Evolutionary conservation across 805 yeast species (phyloP).

Genomic region (Wickerhamiella qilinensis): DNA sequence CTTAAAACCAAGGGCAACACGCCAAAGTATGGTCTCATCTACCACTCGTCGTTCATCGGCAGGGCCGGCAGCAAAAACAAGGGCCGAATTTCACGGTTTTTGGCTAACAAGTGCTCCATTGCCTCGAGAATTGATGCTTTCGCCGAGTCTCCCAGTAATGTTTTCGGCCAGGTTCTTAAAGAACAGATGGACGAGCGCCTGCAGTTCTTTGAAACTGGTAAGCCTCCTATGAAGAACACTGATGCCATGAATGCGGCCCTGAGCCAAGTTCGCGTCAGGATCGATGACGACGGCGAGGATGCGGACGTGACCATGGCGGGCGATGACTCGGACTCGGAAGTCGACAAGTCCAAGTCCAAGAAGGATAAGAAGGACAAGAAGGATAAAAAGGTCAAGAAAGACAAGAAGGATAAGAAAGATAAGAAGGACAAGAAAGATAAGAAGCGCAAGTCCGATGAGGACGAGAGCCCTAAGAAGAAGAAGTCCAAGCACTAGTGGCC

Average conservation of each 20-base stretch:
- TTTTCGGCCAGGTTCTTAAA: slow-evolving; percentile 82
- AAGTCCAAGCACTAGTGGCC: slow-evolving; percentile 4
- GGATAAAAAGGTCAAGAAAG: slow-evolving; percentile 12
- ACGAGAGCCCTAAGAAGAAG: slow-evolving; percentile 5
- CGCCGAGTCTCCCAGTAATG: slow-evolving; percentile 92
- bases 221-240: slow-evolving; percentile 88
- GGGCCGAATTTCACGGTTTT: slow-evolving; percentile 97
- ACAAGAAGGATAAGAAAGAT: slow-evolving; percentile 11
- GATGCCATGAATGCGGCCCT: slow-evolving; percentile 90
- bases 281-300: slow-evolving; percentile 23
- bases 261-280: slow-evolving; percentile 35
- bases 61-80: slow-evolving; percentile 96
- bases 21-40: slow-evolving; percentile 92
- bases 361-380: slow-evolving; percentile 7
- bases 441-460: slow-evolving; percentile 11
- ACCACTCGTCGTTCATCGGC: slow-evolving; percentile 94
- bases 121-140: slow-evolving; percentile 92
- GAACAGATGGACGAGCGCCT: slow-evolving; percentile 97
- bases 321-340: slow-evolving; percentile 2
- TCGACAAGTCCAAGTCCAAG: slow-evolving; percentile 1
- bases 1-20: slow-evolving; percentile 97
- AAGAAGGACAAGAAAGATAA: slow-evolving; percentile 12
- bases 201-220: slow-evolving; percentile 90
- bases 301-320: not conserved
- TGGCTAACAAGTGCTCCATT: slow-evolving; percentile 97